A percentile compares a stretch with the other conserved stretches of the same genome.
Evolutionary conservation across 2,329 filamentous ascomycete genomes (phyloP).

Genomic region (Fusarium anthophilum): DNA sequence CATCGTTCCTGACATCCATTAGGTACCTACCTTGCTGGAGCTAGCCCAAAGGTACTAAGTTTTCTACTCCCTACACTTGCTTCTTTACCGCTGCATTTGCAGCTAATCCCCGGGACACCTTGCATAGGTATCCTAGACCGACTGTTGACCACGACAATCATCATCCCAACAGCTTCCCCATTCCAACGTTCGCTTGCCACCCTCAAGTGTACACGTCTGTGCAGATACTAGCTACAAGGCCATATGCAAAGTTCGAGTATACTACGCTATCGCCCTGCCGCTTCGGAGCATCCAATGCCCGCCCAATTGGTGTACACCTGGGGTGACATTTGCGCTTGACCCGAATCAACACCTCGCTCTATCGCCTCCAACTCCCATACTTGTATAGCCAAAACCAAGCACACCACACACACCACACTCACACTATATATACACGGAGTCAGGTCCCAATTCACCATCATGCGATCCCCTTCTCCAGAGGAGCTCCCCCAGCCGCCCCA

Average conservation of each 20-base stretch:
- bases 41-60: neutral
- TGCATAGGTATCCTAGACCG: slow-evolving; percentile 30
- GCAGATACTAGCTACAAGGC: slow-evolving; percentile 23
- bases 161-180: slow-evolving; percentile 33
- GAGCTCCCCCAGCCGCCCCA: slow-evolving; percentile 30
- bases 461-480: slow-evolving; percentile 29
- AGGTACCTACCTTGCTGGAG: neutral
- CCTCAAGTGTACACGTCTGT: slow-evolving; percentile 31
- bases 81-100: slow-evolving; percentile 28
- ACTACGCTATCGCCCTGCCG: slow-evolving; percentile 9
- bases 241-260: slow-evolving; percentile 29
- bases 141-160: slow-evolving; percentile 33
- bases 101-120: slow-evolving; percentile 25
- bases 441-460: slow-evolving; percentile 18
- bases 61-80: neutral
- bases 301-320: slow-evolving; percentile 36
- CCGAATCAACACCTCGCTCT: slow-evolving; percentile 16
- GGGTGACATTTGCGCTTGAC: slow-evolving; percentile 31
- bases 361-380: slow-evolving; percentile 17
- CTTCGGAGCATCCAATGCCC: slow-evolving; percentile 31
- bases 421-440: slow-evolving; percentile 33
- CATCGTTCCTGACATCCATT: slow-evolving; percentile 10
- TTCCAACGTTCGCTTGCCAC: slow-evolving; percentile 32
- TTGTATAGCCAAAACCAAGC: slow-evolving; percentile 16
- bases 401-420: slow-evolving; percentile 2